Conservation (phyloP, 2,329 filamentous ascomycete genomes). For the Penicillium occitanis region DNA sequence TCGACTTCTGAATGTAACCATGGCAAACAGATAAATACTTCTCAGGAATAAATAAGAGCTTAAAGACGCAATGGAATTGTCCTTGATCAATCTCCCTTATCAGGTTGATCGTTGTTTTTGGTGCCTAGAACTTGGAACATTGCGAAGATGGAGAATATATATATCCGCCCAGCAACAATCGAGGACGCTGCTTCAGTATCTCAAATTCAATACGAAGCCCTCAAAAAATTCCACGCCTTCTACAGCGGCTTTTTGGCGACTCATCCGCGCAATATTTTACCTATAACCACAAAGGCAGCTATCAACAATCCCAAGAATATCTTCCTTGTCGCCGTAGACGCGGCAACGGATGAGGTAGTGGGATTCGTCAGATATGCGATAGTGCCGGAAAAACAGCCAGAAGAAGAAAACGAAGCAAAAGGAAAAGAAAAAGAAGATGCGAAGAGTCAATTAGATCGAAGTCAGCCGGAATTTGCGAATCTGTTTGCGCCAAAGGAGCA, state of each 20-base stretch:
- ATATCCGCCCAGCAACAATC: not conserved
- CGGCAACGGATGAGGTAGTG: conserved; percentile 1
- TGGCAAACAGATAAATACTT: not conserved
- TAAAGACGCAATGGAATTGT: not conserved
- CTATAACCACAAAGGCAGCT: conserved; percentile 5
- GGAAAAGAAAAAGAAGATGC: not conserved
- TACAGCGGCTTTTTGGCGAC: conserved; percentile 9
- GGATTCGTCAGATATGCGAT: conserved; percentile 14
- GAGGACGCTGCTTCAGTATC: not conserved
- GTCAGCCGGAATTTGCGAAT: not conserved
- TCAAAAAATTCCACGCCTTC: conserved; percentile 13
- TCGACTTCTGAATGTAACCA: not conserved
- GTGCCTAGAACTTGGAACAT: not conserved
- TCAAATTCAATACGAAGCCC: conserved; percentile 5
- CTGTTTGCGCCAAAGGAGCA: conserved; percentile 11
- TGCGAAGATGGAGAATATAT: not conserved
- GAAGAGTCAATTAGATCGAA: not conserved
- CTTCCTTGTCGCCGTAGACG: conserved; percentile 12
- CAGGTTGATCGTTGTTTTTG: not conserved
- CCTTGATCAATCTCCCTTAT: not conserved
- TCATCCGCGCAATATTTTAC: conserved; percentile 3
- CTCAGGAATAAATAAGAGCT: not conserved
- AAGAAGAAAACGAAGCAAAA: not conserved
- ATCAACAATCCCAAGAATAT: conserved; percentile 2
- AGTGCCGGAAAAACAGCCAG: not conserved